Percentiles rank a stretch among this genome's conserved stretches.
Conservation (phyloP, 164 flowering plant species). For the Dillenia suffruticosa region DNA sequence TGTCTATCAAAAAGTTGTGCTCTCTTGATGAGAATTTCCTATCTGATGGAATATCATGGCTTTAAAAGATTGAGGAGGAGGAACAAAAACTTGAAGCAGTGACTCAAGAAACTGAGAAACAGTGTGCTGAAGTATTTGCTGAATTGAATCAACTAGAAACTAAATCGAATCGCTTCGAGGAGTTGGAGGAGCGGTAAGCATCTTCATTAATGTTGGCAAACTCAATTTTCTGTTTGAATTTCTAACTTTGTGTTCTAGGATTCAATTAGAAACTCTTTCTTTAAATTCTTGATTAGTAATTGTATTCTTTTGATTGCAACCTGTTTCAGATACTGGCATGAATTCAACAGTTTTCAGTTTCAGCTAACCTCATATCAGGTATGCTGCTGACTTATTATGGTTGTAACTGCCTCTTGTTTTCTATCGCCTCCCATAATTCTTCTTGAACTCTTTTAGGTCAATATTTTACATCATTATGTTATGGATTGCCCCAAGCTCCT, state of each 20-base stretch:
- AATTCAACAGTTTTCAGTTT: slow-evolving; percentile 95
- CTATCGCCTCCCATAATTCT: not conserved
- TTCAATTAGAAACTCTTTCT: not conserved
- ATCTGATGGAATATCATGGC: not conserved
- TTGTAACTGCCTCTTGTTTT: not conserved
- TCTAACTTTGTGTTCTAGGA: too few relatives aligned
- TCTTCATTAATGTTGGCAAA: not conserved
- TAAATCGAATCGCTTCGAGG: slow-evolving; percentile 76
- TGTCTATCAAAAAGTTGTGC: not conserved
- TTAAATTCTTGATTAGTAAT: slow-evolving; percentile 3
- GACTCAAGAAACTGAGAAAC: slow-evolving; percentile 82
- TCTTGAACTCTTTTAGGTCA: not conserved
- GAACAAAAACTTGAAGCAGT: slow-evolving; percentile 86
- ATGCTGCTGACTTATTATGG: slow-evolving; percentile 6
- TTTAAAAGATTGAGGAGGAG: slow-evolving; percentile 85
- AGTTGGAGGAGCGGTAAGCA: slow-evolving; percentile 85
- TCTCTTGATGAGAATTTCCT: not conserved
- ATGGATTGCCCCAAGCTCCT: not conserved
- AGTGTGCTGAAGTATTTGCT: slow-evolving; percentile 62
- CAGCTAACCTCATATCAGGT: slow-evolving; percentile 92
- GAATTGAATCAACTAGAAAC: slow-evolving; percentile 74
- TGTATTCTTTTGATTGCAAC: slow-evolving; percentile 4
- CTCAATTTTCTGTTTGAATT: too few relatives aligned
- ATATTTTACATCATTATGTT: not conserved
- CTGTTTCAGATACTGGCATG: slow-evolving; percentile 85